Base-by-base conservation (phyloP, 108 stramenopile genomes). In the Phaeodactylum tricornutum region DNA sequence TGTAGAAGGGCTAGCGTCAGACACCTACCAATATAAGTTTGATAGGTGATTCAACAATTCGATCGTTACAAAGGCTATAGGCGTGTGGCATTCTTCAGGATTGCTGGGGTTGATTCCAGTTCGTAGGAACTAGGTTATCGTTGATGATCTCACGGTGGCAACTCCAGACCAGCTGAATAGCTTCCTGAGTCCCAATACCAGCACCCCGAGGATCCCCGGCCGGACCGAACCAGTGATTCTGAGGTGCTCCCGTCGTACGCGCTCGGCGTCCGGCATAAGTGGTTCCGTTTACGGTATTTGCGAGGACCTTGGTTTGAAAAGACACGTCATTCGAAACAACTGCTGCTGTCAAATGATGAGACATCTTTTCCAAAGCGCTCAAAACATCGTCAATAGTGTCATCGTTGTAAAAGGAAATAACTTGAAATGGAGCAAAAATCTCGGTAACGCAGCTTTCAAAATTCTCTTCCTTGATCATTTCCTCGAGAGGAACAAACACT, bases 141-240 rank as follows among this genome's bases (percentile, higher is more conserved):
- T 70, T 64, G 51, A 98, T 93, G 41, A 98, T 90, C 67, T 98
- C 98, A 42, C 97, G 84, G 59, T 98, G 97, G 57, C 90, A 95
- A 4, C 83, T 86, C 98, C 98, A 98, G 5, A 96, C 95, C 56
- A 94, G 47, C 63, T 95, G 79, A 44, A 98, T 98, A 29, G 98
- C 96, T 69, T 98, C 96, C n/a, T 87, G 89, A 15, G 94, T 95
- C 22, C 96, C 96, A 51, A 98, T 97, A 30, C 92, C 92, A 4
- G 92, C 90, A 6, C 84, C 88, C 4, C 88, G 58, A 2, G 91
- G 88, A 66, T 94, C 92, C 7, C 95, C 92, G 5, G 84, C 84
- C 19, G 94, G 78, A 58, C 98, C 98, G 60, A 98, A 98, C 98
- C 98, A 98, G 69, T 98, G 98, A 69, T 98, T 98, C 57, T 95